Evolutionary conservation across 1,139 yeast genomes (phyloP).

Genomic region (Blastobotrys apis): DNA sequence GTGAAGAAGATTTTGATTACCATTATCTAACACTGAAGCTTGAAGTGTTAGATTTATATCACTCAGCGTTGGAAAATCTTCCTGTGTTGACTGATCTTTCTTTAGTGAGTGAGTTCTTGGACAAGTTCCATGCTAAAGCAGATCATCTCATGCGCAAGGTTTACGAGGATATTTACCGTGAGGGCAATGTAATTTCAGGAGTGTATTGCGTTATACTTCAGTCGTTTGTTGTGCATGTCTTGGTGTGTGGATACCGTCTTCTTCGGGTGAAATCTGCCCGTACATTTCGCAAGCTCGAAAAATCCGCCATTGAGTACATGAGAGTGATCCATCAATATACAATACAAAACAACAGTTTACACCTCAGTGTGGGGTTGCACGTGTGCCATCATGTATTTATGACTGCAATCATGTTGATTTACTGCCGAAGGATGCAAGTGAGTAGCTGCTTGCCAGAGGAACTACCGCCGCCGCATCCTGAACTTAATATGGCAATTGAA

Average conservation of each 20-base stretch:
- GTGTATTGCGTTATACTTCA: slow-evolving; percentile 11
- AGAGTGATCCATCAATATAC: slow-evolving; percentile 7
- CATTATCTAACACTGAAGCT: slow-evolving; percentile 12
- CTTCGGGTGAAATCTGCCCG: slow-evolving; percentile 1
- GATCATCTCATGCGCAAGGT: too few relatives aligned
- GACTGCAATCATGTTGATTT: slow-evolving; percentile 14
- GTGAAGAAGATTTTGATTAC: slow-evolving; percentile 6
- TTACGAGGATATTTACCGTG: background rate
- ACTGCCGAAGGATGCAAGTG: slow-evolving; percentile 13
- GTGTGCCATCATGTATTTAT: slow-evolving; percentile 16
- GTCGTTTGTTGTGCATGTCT: slow-evolving; percentile 13
- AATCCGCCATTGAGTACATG: slow-evolving; percentile 8
- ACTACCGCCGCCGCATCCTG: background rate
- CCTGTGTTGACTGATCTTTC: background rate
- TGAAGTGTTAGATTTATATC: slow-evolving; percentile 8
- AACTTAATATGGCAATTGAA: slow-evolving; percentile 12
- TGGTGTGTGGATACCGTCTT: slow-evolving; percentile 11
- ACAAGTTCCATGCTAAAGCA: background rate
- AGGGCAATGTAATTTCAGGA: background rate
- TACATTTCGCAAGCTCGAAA: slow-evolving; percentile 4
- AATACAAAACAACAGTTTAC: slow-evolving; percentile 1
- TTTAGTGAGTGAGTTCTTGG: background rate
- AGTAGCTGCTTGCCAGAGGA: background rate
- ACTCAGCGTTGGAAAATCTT: slow-evolving; percentile 1
- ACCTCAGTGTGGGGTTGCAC: slow-evolving; percentile 12